A percentile compares a stretch with the other conserved stretches of the same genome.
Evolutionary conservation across 2,329 filamentous ascomycete species (phyloP).

Genomic region (Penicillium concentricum): DNA sequence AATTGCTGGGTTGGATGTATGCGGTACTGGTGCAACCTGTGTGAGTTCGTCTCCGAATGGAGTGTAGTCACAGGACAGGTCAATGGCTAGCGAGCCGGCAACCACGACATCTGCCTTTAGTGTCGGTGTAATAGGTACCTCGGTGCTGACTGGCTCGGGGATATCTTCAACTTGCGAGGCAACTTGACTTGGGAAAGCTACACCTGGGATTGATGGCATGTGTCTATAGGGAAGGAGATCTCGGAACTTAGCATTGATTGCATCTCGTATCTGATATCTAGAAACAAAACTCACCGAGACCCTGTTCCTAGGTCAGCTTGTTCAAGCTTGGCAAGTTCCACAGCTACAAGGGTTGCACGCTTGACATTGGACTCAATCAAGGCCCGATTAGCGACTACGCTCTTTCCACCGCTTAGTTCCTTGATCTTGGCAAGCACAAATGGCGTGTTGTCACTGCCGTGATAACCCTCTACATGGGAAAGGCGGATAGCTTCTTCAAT

Average conservation of each 20-base stretch:
- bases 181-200: slow-evolving; percentile 23
- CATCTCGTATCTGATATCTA: slow-evolving; percentile 24
- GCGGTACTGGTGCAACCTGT: slow-evolving; percentile 46
- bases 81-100: slow-evolving; percentile 84
- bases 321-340: slow-evolving; percentile 60
- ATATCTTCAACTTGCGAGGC: not conserved
- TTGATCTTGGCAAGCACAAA: slow-evolving; percentile 78
- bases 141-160: slow-evolving; percentile 4
- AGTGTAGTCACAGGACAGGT: slow-evolving; percentile 78
- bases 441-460: slow-evolving; percentile 78
- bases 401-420: slow-evolving; percentile 70
- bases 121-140: not conserved
- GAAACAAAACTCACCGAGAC: slow-evolving; percentile 40
- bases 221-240: slow-evolving; percentile 33
- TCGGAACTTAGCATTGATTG: slow-evolving; percentile 36
- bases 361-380: slow-evolving; percentile 67
- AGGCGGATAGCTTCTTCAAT: slow-evolving; percentile 68
- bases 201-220: slow-evolving; percentile 35
- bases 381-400: slow-evolving; percentile 71
- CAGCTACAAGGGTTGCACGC: slow-evolving; percentile 63
- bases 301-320: slow-evolving; percentile 24
- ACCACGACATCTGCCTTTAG: slow-evolving; percentile 69
- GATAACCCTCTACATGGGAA: slow-evolving; percentile 63
- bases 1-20: slow-evolving; percentile 81
- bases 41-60: slow-evolving; percentile 43